Base-by-base conservation (phyloP, 192 early-diverging fungal genomes). In the Coemansia pectinata region DNA sequence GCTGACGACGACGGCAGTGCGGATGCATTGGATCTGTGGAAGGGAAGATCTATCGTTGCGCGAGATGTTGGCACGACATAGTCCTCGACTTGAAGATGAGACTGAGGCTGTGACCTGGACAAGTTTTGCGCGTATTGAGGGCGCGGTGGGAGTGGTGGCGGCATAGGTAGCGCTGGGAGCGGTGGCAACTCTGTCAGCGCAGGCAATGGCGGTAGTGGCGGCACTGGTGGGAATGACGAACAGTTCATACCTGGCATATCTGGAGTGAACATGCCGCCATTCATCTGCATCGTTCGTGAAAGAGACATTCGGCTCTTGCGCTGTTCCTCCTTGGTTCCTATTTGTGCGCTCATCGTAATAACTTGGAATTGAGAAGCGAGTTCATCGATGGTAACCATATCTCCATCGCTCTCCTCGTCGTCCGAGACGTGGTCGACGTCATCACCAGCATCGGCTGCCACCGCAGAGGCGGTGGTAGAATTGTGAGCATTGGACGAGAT, bases 321-420 rank as follows among this genome's bases (percentile, higher is more conserved):
- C 69, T 77, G 74, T 65, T 82, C 79, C 59, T 82, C 79, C 66
- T 82, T 82, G 71, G 71, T 73, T 7, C 67, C 79, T 31, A 82
- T 77, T 44, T 82, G 67, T 23, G 79, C 79, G 17, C 79, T 75
- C 1, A 82, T 72, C 15, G 79, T 71, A 6, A 74, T 70, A 17
- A 71, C 67, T 60, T 77, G 69, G 50, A 82, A 77, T 63, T 82
- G 79, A 39, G 79, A 82, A 2, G 72, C 79, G 23, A 82, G 75
- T 65, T 82, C 79, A 45, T 82, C 79, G 29, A 82, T 74, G 11
- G 79, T 77, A 11, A 82, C 64, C 15, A 72, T 62, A 11, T 82
- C 74, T 36, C 47, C 59, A 17, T 76, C 74, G 61, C 61, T 58
- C 27, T 61, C 62, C 14, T 63, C 69, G 9, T 62, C 48, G 42